A percentile compares a stretch with the other conserved stretches of the same genome.
Conservation (phyloP, 345 rosid species). For the Xanthoceras sorbifolium region DNA sequence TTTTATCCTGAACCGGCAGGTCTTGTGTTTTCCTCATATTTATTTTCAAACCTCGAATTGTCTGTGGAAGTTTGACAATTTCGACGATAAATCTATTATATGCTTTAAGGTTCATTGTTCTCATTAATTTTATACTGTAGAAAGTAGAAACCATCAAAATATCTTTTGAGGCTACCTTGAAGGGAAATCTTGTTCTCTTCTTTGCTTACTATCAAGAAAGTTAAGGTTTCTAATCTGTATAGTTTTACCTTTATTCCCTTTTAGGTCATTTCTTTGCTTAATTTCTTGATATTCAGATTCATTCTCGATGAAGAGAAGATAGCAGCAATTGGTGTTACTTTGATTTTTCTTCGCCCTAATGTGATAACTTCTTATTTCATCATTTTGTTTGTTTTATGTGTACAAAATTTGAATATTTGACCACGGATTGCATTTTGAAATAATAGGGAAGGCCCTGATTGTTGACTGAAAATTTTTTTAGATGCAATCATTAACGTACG, state of each 20-base stretch:
- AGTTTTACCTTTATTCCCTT: not conserved
- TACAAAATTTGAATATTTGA: not conserved
- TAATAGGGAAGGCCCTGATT: not conserved
- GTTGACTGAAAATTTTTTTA: not conserved
- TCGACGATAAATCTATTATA: not conserved
- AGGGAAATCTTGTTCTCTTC: not conserved
- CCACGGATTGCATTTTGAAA: not conserved
- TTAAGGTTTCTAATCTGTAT: not conserved
- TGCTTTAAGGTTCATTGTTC: not conserved
- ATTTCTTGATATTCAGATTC: not conserved
- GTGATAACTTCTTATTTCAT: not conserved
- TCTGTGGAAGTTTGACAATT: not conserved
- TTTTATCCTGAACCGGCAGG: not conserved
- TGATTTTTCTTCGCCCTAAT: not conserved
- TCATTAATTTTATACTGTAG: not conserved
- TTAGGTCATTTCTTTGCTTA: not conserved
- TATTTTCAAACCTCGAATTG: not conserved
- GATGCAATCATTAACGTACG: no score
- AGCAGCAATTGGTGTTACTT: not conserved
- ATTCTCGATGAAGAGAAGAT: not conserved
- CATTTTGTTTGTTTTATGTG: not conserved
- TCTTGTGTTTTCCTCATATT: not conserved
- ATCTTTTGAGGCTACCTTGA: not conserved
- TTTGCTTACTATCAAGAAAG: not conserved
- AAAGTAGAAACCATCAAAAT: not conserved